Base-by-base conservation (phyloP, 139 green algal genomes). In the Chlorella sp. region DNA sequence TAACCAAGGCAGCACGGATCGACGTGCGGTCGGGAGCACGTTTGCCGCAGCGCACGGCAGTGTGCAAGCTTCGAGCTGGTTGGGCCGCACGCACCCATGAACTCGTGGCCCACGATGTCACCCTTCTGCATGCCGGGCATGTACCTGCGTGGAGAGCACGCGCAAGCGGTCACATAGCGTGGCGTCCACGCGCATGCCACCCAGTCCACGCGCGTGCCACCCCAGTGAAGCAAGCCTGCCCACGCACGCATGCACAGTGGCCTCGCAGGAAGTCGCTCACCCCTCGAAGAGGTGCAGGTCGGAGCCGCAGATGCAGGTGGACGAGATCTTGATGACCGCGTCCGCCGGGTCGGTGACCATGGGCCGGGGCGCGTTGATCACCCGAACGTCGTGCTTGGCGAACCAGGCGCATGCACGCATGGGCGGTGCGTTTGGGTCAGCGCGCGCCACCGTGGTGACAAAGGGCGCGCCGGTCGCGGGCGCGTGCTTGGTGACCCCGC, bases 81-180 rank as follows among this genome's bases (percentile, higher is more conserved):
- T n/a, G n/a, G n/a, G n/a, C n/a, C n/a, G n/a, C n/a, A n/a, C 29
- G 86, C 73, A 59, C 86, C 88, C 88, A 93, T 91, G 75, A 89
- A 91, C 79, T 96, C 88, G 68, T 93, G 88, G 0, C 88, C 88
- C 71, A 93, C 0, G 22, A 92, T 75, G 49, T 92, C 86, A 14
- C 86, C 86, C 34, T 72, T 76, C 75, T 91, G 72, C 82, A 90
- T 85, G 62, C 86, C 84, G 0, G 71, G 59, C 31, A 75, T 74
- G 29, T 23, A 51, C n/a, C 70, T 60, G 64, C 27, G n/a, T n/a
- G n/a, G n/a, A n/a, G n/a, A n/a, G n/a, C 60, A 66, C 5, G 60
- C 60, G n/a, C 26, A 31, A 66, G 60, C 20, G 5, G 26, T 22
- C 17, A 22, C 32, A 31, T 30, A 55, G 35, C 5, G 42, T 62